phyloP scores from a whole-genome alignment of 495 filamentous ascomycete genomes.

The Penicillium lividum region DNA sequence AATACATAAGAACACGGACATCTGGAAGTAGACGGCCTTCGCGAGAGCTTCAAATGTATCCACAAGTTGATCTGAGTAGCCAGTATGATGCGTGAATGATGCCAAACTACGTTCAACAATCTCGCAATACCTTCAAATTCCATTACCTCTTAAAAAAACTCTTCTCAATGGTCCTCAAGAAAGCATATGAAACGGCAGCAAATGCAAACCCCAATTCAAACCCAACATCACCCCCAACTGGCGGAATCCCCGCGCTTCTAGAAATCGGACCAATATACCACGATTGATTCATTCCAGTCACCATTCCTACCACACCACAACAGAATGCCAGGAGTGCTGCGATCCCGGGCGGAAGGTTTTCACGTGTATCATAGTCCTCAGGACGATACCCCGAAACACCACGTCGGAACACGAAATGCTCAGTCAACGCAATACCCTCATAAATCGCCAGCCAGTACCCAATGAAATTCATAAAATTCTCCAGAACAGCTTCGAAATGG shows the following conservation, averaged over 20 bases:
- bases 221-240: slow-evolving; percentile 56
- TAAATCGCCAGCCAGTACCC: slow-evolving; percentile 59
- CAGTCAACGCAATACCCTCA: slow-evolving; percentile 47
- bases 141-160: slow-evolving; percentile 6
- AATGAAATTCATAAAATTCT: slow-evolving; percentile 57
- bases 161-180: slow-evolving; percentile 14
- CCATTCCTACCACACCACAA: slow-evolving; percentile 41
- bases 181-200: slow-evolving; percentile 44
- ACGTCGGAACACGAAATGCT: slow-evolving; percentile 49
- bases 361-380: slow-evolving; percentile 48
- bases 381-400: slow-evolving; percentile 40
- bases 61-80: no score
- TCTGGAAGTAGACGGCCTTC: no score
- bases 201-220: slow-evolving; percentile 58
- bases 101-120: background rate
- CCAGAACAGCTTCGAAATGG: slow-evolving; percentile 51
- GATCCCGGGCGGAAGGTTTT: slow-evolving; percentile 45
- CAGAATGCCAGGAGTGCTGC: slow-evolving; percentile 41
- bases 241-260: slow-evolving; percentile 19
- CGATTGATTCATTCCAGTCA: slow-evolving; percentile 56
- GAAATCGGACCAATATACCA: slow-evolving; percentile 59
- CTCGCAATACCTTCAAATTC: background rate
- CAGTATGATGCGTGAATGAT: no score
- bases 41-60: no score
- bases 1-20: no score